Conservation (phyloP, 2,329 filamentous ascomycete genomes). For the Proliferodiscus dingleyae region DNA sequence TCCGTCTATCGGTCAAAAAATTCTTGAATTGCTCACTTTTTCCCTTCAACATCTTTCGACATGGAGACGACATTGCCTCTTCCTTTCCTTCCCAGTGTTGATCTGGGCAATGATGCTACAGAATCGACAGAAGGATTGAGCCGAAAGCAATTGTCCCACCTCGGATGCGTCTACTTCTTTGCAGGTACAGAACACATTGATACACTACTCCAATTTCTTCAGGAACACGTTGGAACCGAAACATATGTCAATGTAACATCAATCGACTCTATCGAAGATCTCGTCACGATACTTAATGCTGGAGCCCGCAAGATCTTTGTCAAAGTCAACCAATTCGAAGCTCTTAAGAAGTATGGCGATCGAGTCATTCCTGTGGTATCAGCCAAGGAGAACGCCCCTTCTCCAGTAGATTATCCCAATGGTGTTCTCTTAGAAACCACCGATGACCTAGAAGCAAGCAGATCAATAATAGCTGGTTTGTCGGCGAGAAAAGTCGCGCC, state of each 20-base stretch:
- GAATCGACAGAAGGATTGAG: conserved; percentile 51
- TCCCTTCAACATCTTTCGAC: conserved; percentile 16
- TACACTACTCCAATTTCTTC: conserved; percentile 38
- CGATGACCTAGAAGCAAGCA: conserved; percentile 40
- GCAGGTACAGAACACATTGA: conserved; percentile 35
- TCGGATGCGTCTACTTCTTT: conserved; percentile 55
- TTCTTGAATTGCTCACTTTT: conserved; percentile 10
- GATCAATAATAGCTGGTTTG: conserved; percentile 20
- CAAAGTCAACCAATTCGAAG: conserved; percentile 59
- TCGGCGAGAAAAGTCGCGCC: conserved; percentile 26
- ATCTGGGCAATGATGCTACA: conserved; percentile 43
- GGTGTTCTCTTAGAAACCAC: conserved; percentile 27
- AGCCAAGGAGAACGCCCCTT: conserved; percentile 6
- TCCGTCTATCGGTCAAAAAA: conserved; percentile 13
- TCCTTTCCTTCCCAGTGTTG: conserved; percentile 57
- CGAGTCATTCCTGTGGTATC: conserved; percentile 47
- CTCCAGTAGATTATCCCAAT: conserved; percentile 22
- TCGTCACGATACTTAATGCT: conserved; percentile 76
- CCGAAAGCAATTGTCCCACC: conserved; percentile 51
- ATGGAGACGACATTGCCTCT: conserved; percentile 64
- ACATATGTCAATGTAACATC: conserved; percentile 74
- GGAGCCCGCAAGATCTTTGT: conserved; percentile 86
- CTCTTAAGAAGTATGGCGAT: conserved; percentile 50
- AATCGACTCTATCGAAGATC: conserved; percentile 64
- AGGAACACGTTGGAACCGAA: conserved; percentile 47